Evolutionary conservation across 2,329 filamentous ascomycete genomes (phyloP), one percentile per base, ranked within the genome.

Genomic region (Ophiostoma triangulosporum): DNA sequence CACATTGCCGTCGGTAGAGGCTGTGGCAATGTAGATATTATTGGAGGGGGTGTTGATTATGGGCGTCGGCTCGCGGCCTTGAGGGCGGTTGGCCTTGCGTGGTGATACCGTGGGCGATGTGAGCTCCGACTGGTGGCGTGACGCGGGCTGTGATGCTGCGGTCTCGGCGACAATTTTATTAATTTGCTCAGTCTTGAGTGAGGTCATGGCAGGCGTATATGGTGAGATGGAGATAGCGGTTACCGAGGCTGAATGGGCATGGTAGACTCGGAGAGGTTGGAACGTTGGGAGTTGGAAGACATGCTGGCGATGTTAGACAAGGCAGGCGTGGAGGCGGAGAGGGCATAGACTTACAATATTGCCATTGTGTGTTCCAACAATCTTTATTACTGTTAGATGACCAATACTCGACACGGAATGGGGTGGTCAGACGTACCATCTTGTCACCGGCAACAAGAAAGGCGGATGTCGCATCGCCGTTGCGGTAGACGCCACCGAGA

Each of bases 381-480:
- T 84, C 86, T 91, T 69, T 11, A 15, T 9, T 4, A 1, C 14
- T 46, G 26, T 46, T 46, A 46, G 43, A 24, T 17, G 15, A 59
- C 6, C 4, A 7, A 3, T 11, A 7, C n/a, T 24, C 36, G 20
- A 24, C 4, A 6, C 11, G 6, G 4, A 15, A 17, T 9, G 15
- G 24, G 24, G n/a, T 5, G 3, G 6, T 8, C 6, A 6, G 24
- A 54, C 73, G 62, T 75, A 91, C 88, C 91, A 97, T 95, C 73
- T 97, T 97, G 73, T 98, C 91, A 51, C 91, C 91, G 38, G 86
- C 86, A 50, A 95, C 88, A 50, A 94, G 71, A 65, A 95, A 95
- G 8, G 87, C 75, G 68, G 90, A 96, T 26, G 91, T 96, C 61
- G 89, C 88, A 76, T 98, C 93, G 61, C 88, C 90, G 70, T 95